These are phyloP conservation scores for Suillus hirtellus DNA, from an alignment of 768 basidiomycete species.

Conservation along the genomic window DNA sequence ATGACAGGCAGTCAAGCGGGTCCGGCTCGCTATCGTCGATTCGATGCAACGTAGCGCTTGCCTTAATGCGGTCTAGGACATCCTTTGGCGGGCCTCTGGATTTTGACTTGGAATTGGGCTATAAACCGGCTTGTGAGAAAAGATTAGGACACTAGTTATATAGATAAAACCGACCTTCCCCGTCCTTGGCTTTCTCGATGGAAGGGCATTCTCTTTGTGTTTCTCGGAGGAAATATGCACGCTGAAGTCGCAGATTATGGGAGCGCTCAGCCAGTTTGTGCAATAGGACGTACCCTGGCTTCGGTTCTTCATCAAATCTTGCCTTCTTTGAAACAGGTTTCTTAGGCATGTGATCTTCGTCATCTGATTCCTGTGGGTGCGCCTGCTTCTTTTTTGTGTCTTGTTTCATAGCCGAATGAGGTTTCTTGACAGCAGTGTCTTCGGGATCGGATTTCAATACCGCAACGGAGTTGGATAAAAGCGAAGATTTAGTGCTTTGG, in stretches of 20 bases:
- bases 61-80: constrained; percentile 39
- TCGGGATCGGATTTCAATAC: background rate
- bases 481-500: background rate
- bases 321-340: constrained; percentile 18
- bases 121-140: background rate
- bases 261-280: background rate
- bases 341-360: constrained; percentile 23
- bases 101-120: constrained; percentile 16
- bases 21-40: constrained; percentile 43
- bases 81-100: constrained; percentile 40
- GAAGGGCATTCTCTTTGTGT: constrained; percentile 36
- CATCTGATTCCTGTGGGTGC: constrained; percentile 13
- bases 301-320: constrained; percentile 3
- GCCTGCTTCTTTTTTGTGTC: constrained; percentile 16
- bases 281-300: background rate
- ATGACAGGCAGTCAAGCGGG: constrained; percentile 48
- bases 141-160: background rate
- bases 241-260: background rate
- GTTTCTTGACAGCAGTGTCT: constrained; percentile 7
- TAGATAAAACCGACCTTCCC: constrained; percentile 4
- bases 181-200: constrained; percentile 8
- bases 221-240: constrained; percentile 25
- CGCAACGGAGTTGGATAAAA: background rate
- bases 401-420: constrained; percentile 3
- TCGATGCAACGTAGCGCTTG: constrained; percentile 25